Base-by-base conservation (phyloP, 805 yeast genomes). In the Barnettozyma vustinii region DNA sequence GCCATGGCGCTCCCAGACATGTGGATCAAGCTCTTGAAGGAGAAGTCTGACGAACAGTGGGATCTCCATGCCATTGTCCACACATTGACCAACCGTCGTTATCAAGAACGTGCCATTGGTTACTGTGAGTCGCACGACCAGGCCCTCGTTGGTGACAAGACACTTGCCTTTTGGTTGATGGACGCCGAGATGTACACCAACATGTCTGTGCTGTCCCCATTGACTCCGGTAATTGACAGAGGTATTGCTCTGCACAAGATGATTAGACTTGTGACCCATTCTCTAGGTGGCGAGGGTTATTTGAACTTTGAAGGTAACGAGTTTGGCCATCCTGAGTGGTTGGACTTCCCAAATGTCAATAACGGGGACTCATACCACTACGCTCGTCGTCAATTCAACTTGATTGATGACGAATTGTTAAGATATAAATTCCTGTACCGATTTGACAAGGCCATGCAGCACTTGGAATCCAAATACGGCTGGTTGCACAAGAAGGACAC, bases 321-420 rank as follows among this genome's bases (percentile, higher is more conserved):
- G 69, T 92, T 94, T 70, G 99, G 99, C 16, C 99, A 92, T 61
- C 99, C 98, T 3, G 99, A 92, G 65, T 92, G 99, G 99, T 77
- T 94, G 46, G 99, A 92, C 67, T 94, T 92, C 75, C 98, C 99
- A 13, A 81, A 97, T 60, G 84, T 56, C 26, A 97, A 96, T 33
- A 94, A 92, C 67, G 76, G 76, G 25, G 90, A 89, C 64, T 84
- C 94, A 18, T 92, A 87, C 69, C 94, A 87, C 69, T 92, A 94
- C 62, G 97, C 97, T 2, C 80, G 98, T 63, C 80, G 99, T 60
- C 99, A 92, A 68, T 94, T 91, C 76, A 89, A 89, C 61, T 75
- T 92, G 57, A 79, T 84, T 35, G 83, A 84, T 47, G 97, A 94
- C 63, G 79, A 83, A 25, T 68, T 88, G 52, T 72, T 94, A 59